These are phyloP conservation scores for Colletotrichum somersetense DNA, from an alignment of 2,329 filamentous ascomycete species.

Conservation along the genomic window DNA sequence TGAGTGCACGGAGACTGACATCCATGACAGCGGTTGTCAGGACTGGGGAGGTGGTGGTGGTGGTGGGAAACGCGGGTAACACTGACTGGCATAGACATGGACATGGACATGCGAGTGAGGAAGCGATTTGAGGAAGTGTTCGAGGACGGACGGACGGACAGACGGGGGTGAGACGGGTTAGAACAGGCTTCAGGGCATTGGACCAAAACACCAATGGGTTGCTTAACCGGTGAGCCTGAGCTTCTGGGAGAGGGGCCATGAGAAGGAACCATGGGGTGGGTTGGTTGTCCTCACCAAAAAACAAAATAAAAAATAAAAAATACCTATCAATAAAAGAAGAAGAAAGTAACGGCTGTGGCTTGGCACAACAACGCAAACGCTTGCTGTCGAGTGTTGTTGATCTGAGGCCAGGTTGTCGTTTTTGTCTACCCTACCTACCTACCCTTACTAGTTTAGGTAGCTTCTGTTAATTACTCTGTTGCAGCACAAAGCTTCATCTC, in stretches of 20 bases:
- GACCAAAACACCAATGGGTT: conserved; percentile 27
- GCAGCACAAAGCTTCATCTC: neutral
- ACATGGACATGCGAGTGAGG: conserved; percentile 14
- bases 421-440: no score
- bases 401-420: neutral
- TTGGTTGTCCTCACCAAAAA: no score
- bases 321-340: neutral
- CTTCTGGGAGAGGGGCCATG: neutral
- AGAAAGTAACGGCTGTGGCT: neutral
- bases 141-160: neutral
- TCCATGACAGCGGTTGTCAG: conserved; percentile 24
- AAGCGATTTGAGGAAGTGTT: neutral
- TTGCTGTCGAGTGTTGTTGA: neutral
- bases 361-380: neutral
- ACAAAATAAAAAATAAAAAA: no score
- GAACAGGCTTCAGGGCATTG: conserved; percentile 23
- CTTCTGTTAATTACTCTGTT: neutral
- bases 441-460: no score
- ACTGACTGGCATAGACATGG: conserved; percentile 19
- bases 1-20: conserved; percentile 17
- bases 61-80: conserved; percentile 11
- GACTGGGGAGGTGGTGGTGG: neutral
- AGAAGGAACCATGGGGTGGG: neutral
- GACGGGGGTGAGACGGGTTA: neutral
- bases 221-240: conserved; percentile 5